A percentile compares a stretch with the other conserved stretches of the same genome.
phyloP scores from a whole-genome alignment of 208 protist species.

The Crithidia acanthocephali region DNA sequence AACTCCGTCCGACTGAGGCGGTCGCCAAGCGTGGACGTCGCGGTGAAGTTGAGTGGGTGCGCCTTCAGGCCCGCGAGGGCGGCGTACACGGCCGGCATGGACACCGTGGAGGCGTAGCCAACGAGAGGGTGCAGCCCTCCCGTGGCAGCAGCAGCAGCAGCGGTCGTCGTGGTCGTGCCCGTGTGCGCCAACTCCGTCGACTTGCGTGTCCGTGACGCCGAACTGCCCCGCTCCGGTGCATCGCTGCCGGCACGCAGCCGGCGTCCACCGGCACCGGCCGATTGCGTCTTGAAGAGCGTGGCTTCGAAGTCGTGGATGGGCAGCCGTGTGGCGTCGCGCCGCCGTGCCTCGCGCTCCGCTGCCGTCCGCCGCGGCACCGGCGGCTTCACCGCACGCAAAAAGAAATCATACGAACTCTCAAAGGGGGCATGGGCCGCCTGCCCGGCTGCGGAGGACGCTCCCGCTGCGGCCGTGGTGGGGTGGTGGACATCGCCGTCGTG shows the following conservation, averaged over 20 bases:
- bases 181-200: background rate
- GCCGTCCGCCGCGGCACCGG: constrained; percentile 16
- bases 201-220: constrained; percentile 2
- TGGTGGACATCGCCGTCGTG: background rate
- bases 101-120: constrained; percentile 57
- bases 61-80: constrained; percentile 41
- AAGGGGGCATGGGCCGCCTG: constrained; percentile 13
- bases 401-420: constrained; percentile 76
- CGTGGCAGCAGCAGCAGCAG: background rate
- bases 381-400: constrained; percentile 44
- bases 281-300: constrained; percentile 21
- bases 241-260: background rate
- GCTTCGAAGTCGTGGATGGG: constrained; percentile 49
- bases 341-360: constrained; percentile 19
- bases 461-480: background rate
- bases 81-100: constrained; percentile 51
- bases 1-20: constrained; percentile 30
- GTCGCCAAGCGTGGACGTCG: background rate
- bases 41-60: constrained; percentile 13
- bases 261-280: background rate
- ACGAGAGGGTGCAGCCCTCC: constrained; percentile 50
- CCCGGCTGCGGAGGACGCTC: background rate
- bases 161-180: background rate
- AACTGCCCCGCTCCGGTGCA: background rate
- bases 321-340: constrained; percentile 22